Evolutionary conservation across 169 alveolate species (phyloP).

Genomic region (Cardiosporidium cionae): DNA sequence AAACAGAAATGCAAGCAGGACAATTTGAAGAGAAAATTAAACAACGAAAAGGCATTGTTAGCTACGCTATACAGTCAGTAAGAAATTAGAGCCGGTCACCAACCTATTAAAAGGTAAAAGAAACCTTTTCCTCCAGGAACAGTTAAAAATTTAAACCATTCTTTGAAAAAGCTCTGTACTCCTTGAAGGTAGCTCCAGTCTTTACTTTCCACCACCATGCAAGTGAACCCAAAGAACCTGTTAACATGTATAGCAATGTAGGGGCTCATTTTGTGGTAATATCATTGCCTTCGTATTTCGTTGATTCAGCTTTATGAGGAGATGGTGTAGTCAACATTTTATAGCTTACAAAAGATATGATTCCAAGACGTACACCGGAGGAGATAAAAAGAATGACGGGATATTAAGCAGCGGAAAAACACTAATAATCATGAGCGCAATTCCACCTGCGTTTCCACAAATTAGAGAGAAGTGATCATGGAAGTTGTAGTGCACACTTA

Average conservation of each 20-base stretch:
- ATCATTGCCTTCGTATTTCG: too few relatives aligned
- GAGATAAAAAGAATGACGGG: neutral
- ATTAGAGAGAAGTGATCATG: too few relatives aligned
- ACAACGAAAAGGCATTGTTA: neutral
- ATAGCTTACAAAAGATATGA: neutral
- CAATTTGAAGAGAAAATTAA: neutral
- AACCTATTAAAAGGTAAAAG: conserved; percentile 23
- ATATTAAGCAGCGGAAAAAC: neutral
- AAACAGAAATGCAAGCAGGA: neutral
- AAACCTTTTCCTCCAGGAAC: conserved; percentile 34
- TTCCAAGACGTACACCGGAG: neutral
- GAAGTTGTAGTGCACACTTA: too few relatives aligned
- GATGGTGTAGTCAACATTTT: neutral
- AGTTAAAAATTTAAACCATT: conserved; percentile 29
- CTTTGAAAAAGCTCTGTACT: conserved; percentile 9
- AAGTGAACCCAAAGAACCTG: conserved; percentile 25
- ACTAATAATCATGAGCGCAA: neutral
- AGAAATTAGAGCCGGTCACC: neutral
- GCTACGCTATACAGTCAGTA: neutral
- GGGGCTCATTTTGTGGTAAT: too few relatives aligned
- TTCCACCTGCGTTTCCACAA: too few relatives aligned
- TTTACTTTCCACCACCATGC: conserved; percentile 22
- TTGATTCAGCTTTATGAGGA: too few relatives aligned
- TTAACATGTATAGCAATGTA: too few relatives aligned
- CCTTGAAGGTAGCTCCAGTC: conserved; percentile 15